Evolutionary conservation across 2,329 filamentous ascomycete genomes (phyloP), one percentile per base, ranked within the genome.

Genomic region (Aspergillus arachidicola): DNA sequence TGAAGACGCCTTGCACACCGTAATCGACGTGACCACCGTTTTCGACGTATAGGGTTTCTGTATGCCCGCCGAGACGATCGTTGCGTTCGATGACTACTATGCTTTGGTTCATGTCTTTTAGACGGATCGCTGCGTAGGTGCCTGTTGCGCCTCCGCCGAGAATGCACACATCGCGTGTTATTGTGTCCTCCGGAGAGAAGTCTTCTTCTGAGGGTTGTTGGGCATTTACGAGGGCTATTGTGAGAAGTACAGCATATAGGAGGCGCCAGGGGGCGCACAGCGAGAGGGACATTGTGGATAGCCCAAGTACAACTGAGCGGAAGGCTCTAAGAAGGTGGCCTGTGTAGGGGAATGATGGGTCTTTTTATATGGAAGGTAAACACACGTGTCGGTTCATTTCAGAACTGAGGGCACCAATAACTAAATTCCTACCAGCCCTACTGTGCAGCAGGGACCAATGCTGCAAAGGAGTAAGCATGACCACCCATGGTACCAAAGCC

Each of bases 131-230:
- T 1, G 73, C 69, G 62, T 78, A 76, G 1, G 75, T 75, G 19
- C 78, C 77, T 16, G 71, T 67, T 6, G 75, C 71, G 14, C 78
- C 77, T 26, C 76, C 77, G 2, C 78, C 78, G 32, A 79, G 68
- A 21, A 80, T 67, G 51, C 64, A 67, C 21, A 79, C 70, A 65
- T 79, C 76, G 23, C 69, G 69, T 34, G 65, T 60, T 30, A 73
- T 62, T 14, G 66, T 64, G 9, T 69, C 56, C 4, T 59, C 58
- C 14, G 45, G 6, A 1, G 54, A 26, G 23, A 58, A 58, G 14
- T 28, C 26, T 11, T 21, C 28, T 16, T 58, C 26, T 6, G 21
- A 14, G 12, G 12, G 11, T 16, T 11, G 14, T 28, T 23, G 45
- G 5, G 45, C 45, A 0, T 48, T 12, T 14, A 26, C 21, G 23